Percentiles rank a stretch among this genome's conserved stretches.
Evolutionary conservation across 1,284 basidiomycete species (phyloP).

Genomic region (Fomitopsis betulina): DNA sequence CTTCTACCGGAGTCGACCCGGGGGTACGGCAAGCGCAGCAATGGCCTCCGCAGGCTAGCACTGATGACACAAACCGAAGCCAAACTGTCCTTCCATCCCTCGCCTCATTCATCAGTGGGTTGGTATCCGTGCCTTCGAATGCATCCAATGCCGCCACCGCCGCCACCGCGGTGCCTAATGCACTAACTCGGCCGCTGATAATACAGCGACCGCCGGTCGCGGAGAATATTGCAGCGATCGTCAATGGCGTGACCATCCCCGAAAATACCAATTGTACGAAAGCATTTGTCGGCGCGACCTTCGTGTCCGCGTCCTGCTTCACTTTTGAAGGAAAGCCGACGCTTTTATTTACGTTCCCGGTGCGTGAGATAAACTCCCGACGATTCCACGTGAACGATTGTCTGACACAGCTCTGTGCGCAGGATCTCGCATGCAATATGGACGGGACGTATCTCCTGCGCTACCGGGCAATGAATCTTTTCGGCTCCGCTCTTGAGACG

Average conservation of each 20-base stretch:
- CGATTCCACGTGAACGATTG: neutral
- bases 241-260: neutral
- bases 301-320: neutral
- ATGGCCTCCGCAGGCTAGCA: neutral
- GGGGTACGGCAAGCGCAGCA: neutral
- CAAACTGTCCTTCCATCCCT: neutral
- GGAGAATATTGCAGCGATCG: neutral
- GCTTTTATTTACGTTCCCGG: neutral
- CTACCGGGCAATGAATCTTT: neutral
- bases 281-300: neutral
- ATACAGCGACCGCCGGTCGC: neutral
- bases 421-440: constrained; percentile 1
- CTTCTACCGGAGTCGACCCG: constrained; percentile 27
- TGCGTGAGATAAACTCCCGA: neutral
- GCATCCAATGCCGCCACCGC: too few relatives aligned
- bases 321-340: neutral
- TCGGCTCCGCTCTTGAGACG: neutral
- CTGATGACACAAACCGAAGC: neutral
- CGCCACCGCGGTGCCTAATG: too few relatives aligned
- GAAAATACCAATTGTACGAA: neutral
- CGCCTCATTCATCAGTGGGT: neutral
- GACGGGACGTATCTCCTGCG: neutral
- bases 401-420: neutral
- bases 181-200: neutral
- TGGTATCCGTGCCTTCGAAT: neutral